Evolutionary conservation across 345 rosid species (phyloP).

Genomic region (Sonneratia caseolaris): DNA sequence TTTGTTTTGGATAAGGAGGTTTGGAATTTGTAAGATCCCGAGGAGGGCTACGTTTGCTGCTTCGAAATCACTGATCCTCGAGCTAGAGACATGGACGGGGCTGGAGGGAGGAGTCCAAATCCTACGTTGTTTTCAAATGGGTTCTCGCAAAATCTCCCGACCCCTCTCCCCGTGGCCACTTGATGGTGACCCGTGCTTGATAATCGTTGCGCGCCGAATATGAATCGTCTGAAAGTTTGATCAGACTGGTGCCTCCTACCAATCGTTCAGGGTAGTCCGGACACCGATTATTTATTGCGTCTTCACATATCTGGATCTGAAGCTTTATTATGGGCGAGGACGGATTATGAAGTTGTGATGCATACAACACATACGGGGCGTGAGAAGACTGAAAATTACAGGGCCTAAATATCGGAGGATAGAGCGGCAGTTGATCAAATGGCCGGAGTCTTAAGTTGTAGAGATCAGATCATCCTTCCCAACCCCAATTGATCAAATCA

Average conservation of each 20-base stretch:
- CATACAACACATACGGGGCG: background rate
- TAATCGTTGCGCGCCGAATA: too few species aligned
- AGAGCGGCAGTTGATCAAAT: background rate
- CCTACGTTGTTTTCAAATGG: slow-evolving; percentile 1
- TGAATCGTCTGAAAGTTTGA: too few species aligned
- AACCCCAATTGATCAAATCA: background rate
- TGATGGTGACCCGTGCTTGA: background rate
- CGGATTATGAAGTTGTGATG: background rate
- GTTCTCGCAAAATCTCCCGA: background rate
- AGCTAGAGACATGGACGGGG: slow-evolving; percentile 1
- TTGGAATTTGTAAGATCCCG: slow-evolving; percentile 1
- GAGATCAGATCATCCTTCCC: background rate
- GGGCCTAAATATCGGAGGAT: background rate
- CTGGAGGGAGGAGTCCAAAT: background rate
- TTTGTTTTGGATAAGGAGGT: background rate
- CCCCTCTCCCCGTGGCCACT: background rate
- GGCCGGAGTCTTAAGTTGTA: background rate
- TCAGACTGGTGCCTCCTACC: too few species aligned
- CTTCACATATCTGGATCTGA: background rate
- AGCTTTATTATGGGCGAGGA: background rate
- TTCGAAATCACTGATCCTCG: slow-evolving; percentile 1
- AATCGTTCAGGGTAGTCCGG: too few species aligned
- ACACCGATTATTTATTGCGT: background rate
- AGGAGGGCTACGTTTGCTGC: slow-evolving; percentile 4
- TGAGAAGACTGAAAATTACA: background rate